These are phyloP conservation scores for Byssothecium circinans DNA, from an alignment of 2,329 filamentous ascomycete genomes.

Conservation along the genomic window DNA sequence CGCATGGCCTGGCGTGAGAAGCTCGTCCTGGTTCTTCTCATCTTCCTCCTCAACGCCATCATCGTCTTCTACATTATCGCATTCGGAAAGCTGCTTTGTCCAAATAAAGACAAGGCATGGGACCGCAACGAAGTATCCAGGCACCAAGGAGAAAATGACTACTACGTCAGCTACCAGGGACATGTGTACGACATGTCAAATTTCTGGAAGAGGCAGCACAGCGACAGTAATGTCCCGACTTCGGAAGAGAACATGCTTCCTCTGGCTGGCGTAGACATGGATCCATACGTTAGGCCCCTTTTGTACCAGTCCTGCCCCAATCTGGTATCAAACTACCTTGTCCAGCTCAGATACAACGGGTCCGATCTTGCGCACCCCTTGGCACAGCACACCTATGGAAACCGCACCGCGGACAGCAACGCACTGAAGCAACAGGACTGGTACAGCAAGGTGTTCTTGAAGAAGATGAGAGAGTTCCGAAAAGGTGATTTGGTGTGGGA, in stretches of 20 bases:
- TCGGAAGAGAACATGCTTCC: constrained; percentile 68
- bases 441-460: constrained; percentile 75
- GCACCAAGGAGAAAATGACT: constrained; percentile 75
- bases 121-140: constrained; percentile 66
- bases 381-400: constrained; percentile 73
- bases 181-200: constrained; percentile 89
- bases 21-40: constrained; percentile 77
- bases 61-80: constrained; percentile 91
- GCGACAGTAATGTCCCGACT: constrained; percentile 66
- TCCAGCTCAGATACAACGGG: constrained; percentile 66
- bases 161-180: constrained; percentile 84
- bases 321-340: constrained; percentile 63
- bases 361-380: constrained; percentile 58
- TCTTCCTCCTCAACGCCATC: constrained; percentile 75
- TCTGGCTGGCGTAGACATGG: constrained; percentile 76
- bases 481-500: constrained; percentile 83
- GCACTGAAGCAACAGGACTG: constrained; percentile 67
- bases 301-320: constrained; percentile 73
- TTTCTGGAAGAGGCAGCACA: constrained; percentile 85
- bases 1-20: constrained; percentile 98
- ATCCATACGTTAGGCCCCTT: constrained; percentile 83
- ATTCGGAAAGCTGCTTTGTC: constrained; percentile 84
- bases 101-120: constrained; percentile 91
- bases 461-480: constrained; percentile 80
- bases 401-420: constrained; percentile 53